Evolutionary conservation across 2,329 filamentous ascomycete species (phyloP), one percentile per base, ranked within the genome.

Genomic region (Dactylellina parvicollis): DNA sequence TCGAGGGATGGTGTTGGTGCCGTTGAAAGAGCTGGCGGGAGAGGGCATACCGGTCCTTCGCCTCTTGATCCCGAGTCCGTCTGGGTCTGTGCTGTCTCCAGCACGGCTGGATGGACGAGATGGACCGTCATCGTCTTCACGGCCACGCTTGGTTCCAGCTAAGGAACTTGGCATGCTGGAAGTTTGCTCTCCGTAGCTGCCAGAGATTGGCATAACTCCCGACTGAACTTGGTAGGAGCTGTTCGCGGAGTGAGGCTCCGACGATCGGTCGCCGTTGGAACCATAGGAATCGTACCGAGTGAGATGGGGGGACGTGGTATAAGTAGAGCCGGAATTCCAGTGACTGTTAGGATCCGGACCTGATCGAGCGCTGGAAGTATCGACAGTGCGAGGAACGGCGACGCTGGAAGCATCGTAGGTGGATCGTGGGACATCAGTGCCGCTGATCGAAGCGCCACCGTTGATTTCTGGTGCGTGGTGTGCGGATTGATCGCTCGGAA

Each of bases 251-350:
- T 90, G 89, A 3, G 85, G 82, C 22, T 90, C 85, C 14, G 88
- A 85, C 32, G 87, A 86, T 79, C 96, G 96, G 4, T 89, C 86
- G 76, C 96, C 91, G 54, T 85, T 85, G 18, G 85, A 82, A 10
- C 87, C 81, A 28, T 84, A 85, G n/a, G 89, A 89, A 76, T 91
- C 92, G 50, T 92, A 95, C 14, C 90, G 90, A 1, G 89, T 89
- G 85, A 97, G 90, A 75, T 96, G 92, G 3, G 91, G 87, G 28
- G 69, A 73, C 16, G 67, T 65, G 12, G 54, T 66, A 32, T 73
- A 73, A 44, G 60, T 56, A 7, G 69, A 73, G 28, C 38, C 36
- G 28, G 60, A 66, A 30, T 44, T 66, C 69, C 69, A 73, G 40
- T 73, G 69, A 12, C 54, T 38, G 30, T 54, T 62, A 22, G 60